phyloP scores from a whole-genome alignment of 2,329 filamentous ascomycete genomes.

The Stemphylium beticola region DNA sequence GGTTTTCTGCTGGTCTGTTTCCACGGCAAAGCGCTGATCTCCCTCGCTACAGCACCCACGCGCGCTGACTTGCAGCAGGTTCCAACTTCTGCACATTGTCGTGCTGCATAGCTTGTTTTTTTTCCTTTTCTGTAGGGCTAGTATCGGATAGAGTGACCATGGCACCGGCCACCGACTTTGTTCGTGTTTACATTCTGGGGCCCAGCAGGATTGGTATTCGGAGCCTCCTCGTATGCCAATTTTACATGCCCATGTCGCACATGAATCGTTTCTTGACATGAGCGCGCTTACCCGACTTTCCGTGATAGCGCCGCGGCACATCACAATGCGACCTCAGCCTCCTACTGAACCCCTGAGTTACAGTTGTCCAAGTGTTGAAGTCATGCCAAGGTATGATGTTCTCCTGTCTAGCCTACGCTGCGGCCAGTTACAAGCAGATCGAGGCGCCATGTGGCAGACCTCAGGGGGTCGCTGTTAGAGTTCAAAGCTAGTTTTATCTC shows the following conservation, averaged over 20 bases:
- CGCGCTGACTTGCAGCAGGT: not conserved
- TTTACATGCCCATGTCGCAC: constrained; percentile 1
- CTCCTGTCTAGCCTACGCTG: not conserved
- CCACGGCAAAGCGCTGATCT: constrained; percentile 17
- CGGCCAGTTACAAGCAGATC: constrained; percentile 3
- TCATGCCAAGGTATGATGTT: not conserved
- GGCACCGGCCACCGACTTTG: not conserved
- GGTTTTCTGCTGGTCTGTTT: constrained; percentile 10
- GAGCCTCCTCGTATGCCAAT: constrained; percentile 3
- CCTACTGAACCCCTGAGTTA: constrained; percentile 5
- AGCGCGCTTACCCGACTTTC: not conserved
- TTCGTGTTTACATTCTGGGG: not conserved
- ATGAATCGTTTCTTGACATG: constrained; percentile 4
- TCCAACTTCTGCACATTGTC: not conserved
- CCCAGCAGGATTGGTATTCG: not conserved
- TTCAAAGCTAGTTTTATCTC: constrained; percentile 4
- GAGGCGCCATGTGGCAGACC: not conserved
- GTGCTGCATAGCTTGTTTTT: not conserved
- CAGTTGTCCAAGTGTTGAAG: not conserved
- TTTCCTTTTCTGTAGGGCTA: not conserved
- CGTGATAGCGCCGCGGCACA: constrained; percentile 3
- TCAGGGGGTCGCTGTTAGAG: constrained; percentile 6
- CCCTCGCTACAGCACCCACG: constrained; percentile 1
- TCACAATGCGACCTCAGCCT: not conserved
- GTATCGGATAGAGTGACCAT: not conserved